phyloP scores from a whole-genome alignment of 2,329 filamentous ascomycete genomes.

The Tolypocladium pustulatum region DNA sequence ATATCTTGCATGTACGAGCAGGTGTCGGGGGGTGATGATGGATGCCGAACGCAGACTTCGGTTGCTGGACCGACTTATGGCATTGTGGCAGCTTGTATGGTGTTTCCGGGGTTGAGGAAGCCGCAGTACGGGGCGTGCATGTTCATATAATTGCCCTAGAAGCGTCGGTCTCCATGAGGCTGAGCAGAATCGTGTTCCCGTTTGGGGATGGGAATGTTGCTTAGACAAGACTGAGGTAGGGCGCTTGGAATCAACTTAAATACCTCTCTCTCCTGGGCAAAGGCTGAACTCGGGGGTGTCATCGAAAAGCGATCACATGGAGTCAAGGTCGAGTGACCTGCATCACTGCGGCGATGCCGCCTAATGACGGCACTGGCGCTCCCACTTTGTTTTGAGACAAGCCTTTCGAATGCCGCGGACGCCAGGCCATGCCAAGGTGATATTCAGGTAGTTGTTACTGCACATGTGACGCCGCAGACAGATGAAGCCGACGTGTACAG shows the following conservation, averaged over 20 bases:
- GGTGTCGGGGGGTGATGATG: neutral
- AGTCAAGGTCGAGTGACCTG: too few relatives aligned
- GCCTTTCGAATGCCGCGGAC: neutral
- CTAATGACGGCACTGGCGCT: neutral
- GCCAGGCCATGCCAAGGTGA: neutral
- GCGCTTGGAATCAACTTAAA: neutral
- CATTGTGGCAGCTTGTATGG: neutral
- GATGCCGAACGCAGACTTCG: neutral
- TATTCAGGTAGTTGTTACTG: too few relatives aligned
- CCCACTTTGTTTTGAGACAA: neutral
- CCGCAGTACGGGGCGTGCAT: neutral
- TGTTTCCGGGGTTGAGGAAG: neutral
- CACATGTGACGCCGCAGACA: too few relatives aligned
- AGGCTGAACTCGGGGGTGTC: neutral
- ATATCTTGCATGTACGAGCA: neutral
- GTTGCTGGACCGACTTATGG: neutral
- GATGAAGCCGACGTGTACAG: neutral
- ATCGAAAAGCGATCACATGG: neutral
- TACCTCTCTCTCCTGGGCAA: too few relatives aligned
- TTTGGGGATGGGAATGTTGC: too few relatives aligned
- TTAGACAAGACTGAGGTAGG: neutral
- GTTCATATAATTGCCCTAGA: neutral
- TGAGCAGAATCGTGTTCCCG: too few relatives aligned
- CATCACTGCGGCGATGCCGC: too few relatives aligned
- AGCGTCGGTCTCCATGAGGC: neutral